Evolutionary conservation across 1,284 basidiomycete genomes (phyloP).

Genomic region (Neonothopanus nambi): DNA sequence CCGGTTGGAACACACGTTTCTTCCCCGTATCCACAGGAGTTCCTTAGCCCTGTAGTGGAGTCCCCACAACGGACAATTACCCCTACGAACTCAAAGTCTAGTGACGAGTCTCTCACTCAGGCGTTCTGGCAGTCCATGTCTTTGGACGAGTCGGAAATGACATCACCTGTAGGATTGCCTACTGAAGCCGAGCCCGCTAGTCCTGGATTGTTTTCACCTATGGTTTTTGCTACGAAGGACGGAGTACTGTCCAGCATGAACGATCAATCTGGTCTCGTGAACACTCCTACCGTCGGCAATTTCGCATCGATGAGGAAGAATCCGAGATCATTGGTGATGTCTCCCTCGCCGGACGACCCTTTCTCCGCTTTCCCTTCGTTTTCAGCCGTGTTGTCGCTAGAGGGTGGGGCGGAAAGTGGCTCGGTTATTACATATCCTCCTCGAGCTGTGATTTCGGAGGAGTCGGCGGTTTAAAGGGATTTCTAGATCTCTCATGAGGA

Average conservation of each 20-base stretch:
- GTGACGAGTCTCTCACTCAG: slow-evolving; percentile 30
- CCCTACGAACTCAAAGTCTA: slow-evolving; percentile 3
- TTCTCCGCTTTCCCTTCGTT: slow-evolving; percentile 44
- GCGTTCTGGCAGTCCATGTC: slow-evolving; percentile 45
- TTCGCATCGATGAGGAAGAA: slow-evolving; percentile 29
- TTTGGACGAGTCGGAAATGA: slow-evolving; percentile 26
- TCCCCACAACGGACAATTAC: slow-evolving; percentile 25
- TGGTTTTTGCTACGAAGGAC: slow-evolving; percentile 18
- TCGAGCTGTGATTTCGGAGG: slow-evolving; percentile 21
- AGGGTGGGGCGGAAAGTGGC: slow-evolving; percentile 10
- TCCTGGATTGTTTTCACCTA: slow-evolving; percentile 11
- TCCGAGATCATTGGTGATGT: slow-evolving; percentile 32
- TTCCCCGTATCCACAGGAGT: slow-evolving; percentile 30
- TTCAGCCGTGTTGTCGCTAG: slow-evolving; percentile 31
- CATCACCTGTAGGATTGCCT: slow-evolving; percentile 3
- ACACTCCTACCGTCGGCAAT: slow-evolving; percentile 26
- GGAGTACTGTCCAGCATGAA: slow-evolving; percentile 28
- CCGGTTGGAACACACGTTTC: slow-evolving; percentile 21
- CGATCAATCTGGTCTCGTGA: slow-evolving; percentile 16
- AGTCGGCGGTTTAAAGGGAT: no score
- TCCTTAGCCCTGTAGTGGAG: slow-evolving; percentile 28
- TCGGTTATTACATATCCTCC: slow-evolving; percentile 30
- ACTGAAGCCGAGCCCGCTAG: slow-evolving; percentile 14
- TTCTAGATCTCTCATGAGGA: no score
- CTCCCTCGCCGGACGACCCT: slow-evolving; percentile 43